Evolutionary conservation across 2,329 filamentous ascomycete genomes (phyloP), one percentile per base, ranked within the genome.

Genomic region (Penicillium sp.): DNA sequence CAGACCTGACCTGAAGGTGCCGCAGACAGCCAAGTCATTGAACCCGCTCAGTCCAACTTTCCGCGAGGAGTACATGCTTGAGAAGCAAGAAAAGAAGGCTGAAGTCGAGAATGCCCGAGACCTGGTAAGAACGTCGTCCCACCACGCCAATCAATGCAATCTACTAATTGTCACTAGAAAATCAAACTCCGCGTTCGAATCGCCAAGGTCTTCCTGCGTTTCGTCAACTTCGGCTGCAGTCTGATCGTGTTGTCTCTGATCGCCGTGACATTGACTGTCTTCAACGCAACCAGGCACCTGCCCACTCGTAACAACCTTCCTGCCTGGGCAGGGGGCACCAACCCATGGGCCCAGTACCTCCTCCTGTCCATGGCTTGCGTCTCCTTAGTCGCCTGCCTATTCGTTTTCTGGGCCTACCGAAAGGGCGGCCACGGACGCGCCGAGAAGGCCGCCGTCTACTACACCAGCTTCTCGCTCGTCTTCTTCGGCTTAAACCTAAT

Each of bases 141-240:
- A 15, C 13, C 29, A 34, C 24, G 44, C 43, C 15, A 26, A 7
- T 28, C 13, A 47, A 39, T 39, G 9, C n/a, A 51, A 15, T 19
- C 66, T 76, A 68, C 77, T 68, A 55, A 63, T 61, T 47, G 26
- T 37, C 4, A 6, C 41, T 65, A 95, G 91, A 94, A 87, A 84
- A 81, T 95, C 69, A 97, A 96, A 75, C 84, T 84, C 32, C 82
- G 88, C 59, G 90, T 97, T 31, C 83, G 93, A 41, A 78, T 97
- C 70, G 93, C 91, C 60, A 98, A 98, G 75, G 84, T 97, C 61
- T 81, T 95, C 55, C 83, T 98, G n/a, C 85, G 93, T 57, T 85
- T 88, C 49, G 87, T 97, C 72, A 96, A 91, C 77, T 97, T 98
- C 71, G 89, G 88, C 70, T 98, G 93, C 77, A 91, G 87, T 69